Conservation (phyloP, 2,329 filamentous ascomycete genomes). For the Fusarium chaquense region DNA sequence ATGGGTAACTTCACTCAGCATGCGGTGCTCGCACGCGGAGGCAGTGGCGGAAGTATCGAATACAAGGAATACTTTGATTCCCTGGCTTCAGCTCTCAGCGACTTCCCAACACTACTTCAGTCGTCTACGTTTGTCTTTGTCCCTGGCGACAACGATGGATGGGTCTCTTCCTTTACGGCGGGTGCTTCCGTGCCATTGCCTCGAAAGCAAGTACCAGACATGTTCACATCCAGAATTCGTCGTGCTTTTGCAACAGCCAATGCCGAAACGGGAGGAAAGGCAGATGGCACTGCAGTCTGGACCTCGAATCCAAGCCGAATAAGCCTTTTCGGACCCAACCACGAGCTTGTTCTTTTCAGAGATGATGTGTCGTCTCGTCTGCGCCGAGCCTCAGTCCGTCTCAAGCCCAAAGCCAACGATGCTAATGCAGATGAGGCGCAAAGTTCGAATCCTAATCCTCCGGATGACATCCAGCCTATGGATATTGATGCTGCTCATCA, state of each 20-base stretch:
- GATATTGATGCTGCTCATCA: constrained; percentile 55
- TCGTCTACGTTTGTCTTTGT: constrained; percentile 90
- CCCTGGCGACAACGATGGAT: constrained; percentile 97
- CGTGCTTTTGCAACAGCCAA: constrained; percentile 85
- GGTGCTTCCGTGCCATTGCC: constrained; percentile 79
- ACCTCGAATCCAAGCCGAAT: constrained; percentile 87
- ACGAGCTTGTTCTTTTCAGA: constrained; percentile 88
- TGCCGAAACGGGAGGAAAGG: constrained; percentile 69
- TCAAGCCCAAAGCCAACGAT: constrained; percentile 62
- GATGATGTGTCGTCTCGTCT: constrained; percentile 88
- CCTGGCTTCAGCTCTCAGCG: constrained; percentile 82
- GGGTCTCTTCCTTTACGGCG: constrained; percentile 86
- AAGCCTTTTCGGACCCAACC: constrained; percentile 85
- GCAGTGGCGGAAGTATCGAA: constrained; percentile 85
- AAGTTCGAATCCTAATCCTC: constrained; percentile 19
- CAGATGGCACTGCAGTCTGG: constrained; percentile 77
- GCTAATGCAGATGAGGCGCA: constrained; percentile 51
- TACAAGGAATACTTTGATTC: constrained; percentile 97
- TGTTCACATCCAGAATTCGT: constrained; percentile 90
- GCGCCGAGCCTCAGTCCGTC: constrained; percentile 78
- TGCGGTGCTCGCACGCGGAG: constrained; percentile 74
- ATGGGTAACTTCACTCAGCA: constrained; percentile 84
- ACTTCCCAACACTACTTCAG: constrained; percentile 84
- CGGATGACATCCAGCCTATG: constrained; percentile 50
- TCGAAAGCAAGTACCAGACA: constrained; percentile 78